phyloP scores from a whole-genome alignment of 2,329 filamentous ascomycete genomes.

The Alternaria novae-zelandiae region DNA sequence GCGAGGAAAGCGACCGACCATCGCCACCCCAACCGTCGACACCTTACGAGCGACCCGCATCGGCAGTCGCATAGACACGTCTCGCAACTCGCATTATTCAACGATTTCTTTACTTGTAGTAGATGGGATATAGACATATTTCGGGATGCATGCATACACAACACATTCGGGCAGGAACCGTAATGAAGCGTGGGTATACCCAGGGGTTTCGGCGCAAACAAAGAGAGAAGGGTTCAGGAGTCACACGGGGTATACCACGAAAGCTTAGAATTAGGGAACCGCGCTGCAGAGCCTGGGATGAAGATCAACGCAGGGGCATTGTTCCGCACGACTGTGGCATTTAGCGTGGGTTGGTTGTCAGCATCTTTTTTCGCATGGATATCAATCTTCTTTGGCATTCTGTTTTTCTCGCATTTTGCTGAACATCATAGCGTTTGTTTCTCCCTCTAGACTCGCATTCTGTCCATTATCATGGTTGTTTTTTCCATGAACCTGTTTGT shows the following conservation, averaged over 20 bases:
- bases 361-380: constrained; percentile 23
- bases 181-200: constrained; percentile 29
- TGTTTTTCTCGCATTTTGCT: constrained; percentile 19
- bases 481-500: constrained; percentile 12
- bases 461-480: constrained; percentile 13
- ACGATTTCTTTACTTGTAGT: constrained; percentile 4
- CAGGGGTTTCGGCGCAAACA: constrained; percentile 11
- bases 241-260: constrained; percentile 9
- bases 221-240: not conserved
- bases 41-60: constrained; percentile 14
- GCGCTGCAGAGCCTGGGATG: constrained; percentile 22
- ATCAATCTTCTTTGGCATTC: constrained; percentile 24
- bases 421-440: constrained; percentile 37
- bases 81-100: not conserved
- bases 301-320: constrained; percentile 21
- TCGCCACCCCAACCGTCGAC: constrained; percentile 24
- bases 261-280: constrained; percentile 11
- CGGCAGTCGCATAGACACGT: constrained; percentile 6
- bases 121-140: not conserved
- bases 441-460: constrained; percentile 25
- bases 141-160: constrained; percentile 1
- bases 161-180: constrained; percentile 38
- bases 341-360: constrained; percentile 44
- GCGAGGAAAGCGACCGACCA: constrained; percentile 35
- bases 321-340: constrained; percentile 46